Evolutionary conservation across 805 yeast genomes (phyloP), one percentile per base, ranked within the genome.

Genomic region (Monosporozyma siamensis): DNA sequence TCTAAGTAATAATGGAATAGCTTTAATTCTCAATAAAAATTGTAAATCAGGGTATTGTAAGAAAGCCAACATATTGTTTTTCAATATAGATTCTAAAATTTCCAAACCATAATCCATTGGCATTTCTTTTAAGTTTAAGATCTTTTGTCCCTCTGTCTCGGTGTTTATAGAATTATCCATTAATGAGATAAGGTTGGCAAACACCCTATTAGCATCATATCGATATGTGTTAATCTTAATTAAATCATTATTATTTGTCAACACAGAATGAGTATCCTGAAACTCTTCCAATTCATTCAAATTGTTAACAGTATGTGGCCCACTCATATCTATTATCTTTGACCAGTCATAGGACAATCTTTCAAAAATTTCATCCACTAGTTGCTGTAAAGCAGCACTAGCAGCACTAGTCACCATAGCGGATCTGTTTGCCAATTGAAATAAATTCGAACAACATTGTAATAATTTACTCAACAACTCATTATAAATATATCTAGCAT

Each of bases 341-440:
- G 31, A 11, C 45, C 50, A 44, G 8, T 49, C 41, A 15, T 45
- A 49, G 6, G 49, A 57, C 49, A 38, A 77, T 71, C 55, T 77
- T 71, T 90, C 97, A 59, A 82, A 90, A 0, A 88, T 74, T 24
- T 82, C 76, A 29, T 82, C 77, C 36, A 88, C 72, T 34, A 92
- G 64, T 58, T 92, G 97, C 48, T 88, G 94, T 37, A 88, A 71
- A 3, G 97, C 87, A 2, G 97, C 98, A 39, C 86, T 79, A 0
- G 97, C 96, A 0, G 97, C 85, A 53, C 88, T 89, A 11, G 77
- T 71, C 4, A 92, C 95, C 51, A 85, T 84, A 0, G 82, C 76
- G 4, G 80, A 73, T 51, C 83, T 82, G 47, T 77, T 82, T 11
- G 78, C 71, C 11, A 77, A 66, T 44, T 85, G 88, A 39, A 92